phyloP scores from a whole-genome alignment of 108 stramenopile genomes.

The Discostella pseudostelligera region DNA sequence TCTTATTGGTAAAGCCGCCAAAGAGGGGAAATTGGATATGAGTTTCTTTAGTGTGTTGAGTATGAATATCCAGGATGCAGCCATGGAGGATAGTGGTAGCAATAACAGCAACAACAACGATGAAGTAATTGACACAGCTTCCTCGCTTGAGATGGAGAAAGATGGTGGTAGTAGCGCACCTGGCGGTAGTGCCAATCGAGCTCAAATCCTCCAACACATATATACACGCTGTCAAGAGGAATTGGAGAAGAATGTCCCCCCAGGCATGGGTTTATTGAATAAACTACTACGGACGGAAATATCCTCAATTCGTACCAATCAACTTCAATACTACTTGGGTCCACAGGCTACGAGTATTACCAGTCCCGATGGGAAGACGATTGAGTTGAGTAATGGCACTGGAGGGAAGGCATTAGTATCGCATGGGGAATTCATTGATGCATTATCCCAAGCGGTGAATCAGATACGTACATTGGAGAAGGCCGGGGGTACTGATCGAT shows the following conservation, averaged over 20 bases:
- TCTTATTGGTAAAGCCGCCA: constrained; percentile 72
- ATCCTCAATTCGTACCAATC: constrained; percentile 74
- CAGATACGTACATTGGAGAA: constrained; percentile 82
- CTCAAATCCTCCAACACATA: constrained; percentile 78
- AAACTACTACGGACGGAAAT: constrained; percentile 75
- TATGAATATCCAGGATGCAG: constrained; percentile 77
- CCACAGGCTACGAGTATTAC: constrained; percentile 66
- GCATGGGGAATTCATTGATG: constrained; percentile 61
- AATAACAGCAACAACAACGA: constrained; percentile 3
- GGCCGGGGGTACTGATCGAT: constrained; percentile 60
- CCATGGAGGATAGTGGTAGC: constrained; percentile 23
- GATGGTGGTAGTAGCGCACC: too few species aligned
- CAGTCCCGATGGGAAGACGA: constrained; percentile 72
- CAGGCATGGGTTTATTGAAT: constrained; percentile 79
- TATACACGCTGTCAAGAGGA: constrained; percentile 89
- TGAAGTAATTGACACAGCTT: not conserved
- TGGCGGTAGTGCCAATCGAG: constrained; percentile 56
- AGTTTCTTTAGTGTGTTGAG: constrained; percentile 80
- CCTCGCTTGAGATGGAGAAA: constrained; percentile 24
- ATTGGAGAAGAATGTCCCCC: constrained; percentile 74
- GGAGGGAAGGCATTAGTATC: constrained; percentile 54
- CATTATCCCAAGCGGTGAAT: constrained; percentile 57
- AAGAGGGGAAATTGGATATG: constrained; percentile 74
- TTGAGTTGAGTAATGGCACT: constrained; percentile 46
- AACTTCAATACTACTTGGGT: constrained; percentile 71